Conservation (phyloP, 371 early-diverging fungal species). For the Rhizomucor pusillus region DNA sequence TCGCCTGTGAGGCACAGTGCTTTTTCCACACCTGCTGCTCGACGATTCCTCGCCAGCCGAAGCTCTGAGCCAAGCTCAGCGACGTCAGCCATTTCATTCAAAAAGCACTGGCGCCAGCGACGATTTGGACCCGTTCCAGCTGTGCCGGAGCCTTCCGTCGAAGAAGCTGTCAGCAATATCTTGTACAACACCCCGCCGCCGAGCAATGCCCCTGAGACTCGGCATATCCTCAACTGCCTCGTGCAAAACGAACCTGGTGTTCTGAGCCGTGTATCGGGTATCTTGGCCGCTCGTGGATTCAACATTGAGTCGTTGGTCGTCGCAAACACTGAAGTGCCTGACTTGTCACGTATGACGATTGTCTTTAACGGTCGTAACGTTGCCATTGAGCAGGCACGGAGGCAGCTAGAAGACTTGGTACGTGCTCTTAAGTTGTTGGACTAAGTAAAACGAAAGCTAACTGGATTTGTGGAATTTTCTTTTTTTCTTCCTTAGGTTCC, state of each 20-base stretch:
- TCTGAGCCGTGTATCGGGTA: constrained; percentile 86
- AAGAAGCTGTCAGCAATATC: constrained; percentile 90
- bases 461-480: too few species aligned
- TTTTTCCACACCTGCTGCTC: too few species aligned
- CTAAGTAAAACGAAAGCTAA: not conserved
- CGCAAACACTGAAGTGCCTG: constrained; percentile 91
- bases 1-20: too few species aligned
- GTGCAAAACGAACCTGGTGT: constrained; percentile 97
- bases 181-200: constrained; percentile 83
- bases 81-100: constrained; percentile 59
- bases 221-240: constrained; percentile 91
- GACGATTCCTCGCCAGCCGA: not conserved
- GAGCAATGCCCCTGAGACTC: constrained; percentile 48
- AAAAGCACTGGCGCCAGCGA: constrained; percentile 53
- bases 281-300: constrained; percentile 94
- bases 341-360: constrained; percentile 93
- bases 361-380: constrained; percentile 85
- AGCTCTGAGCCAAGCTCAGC: constrained; percentile 28
- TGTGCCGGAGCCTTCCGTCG: constrained; percentile 54
- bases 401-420: constrained; percentile 92
- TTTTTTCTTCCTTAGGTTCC: constrained; percentile 61
- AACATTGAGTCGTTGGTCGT: constrained; percentile 97
- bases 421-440: constrained; percentile 3
- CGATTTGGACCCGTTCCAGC: constrained; percentile 50
- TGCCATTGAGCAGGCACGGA: constrained; percentile 88